Evolutionary conservation across 1,284 basidiomycete species (phyloP), one percentile per base, ranked within the genome.

Genomic region (Puccinia horiana): DNA sequence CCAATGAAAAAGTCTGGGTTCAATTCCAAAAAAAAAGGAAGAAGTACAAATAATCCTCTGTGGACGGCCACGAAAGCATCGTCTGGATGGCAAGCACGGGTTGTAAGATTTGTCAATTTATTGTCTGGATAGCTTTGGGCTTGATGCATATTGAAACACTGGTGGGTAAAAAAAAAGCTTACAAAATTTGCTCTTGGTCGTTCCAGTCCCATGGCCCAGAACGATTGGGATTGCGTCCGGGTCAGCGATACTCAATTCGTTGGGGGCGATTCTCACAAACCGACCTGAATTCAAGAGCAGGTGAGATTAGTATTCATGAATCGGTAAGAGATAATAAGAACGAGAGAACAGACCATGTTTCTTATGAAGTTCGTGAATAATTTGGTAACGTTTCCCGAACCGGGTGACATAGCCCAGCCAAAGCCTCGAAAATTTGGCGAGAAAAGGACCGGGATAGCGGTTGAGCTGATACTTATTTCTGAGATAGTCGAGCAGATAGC

Each of bases 181-280:
- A 84, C 83, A 81, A 83, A 88, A 82, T 88, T 95, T 23, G 95
- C 89, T 83, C 91, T 86, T 83, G 40, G 63, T 58, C 32, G 61
- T 79, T 23, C 77, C 65, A 40, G 61, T 14, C 84, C 85, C 47
- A 84, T 83, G 79, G 37, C 77, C 77, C 14, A 79, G 29, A 2
- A 79, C 77, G 65, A 69, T 49, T 8, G 90, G 90, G 32, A 95
- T 89, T 0, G 93, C 94, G 0, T 90, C 90, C 0, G 93, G 92
- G 85, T 94, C 92, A 26, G 93, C 91, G 81, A 96, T 90, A 3
- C 93, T 94, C 35, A 95, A 88, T 85, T 95, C 93, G 86, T 95
- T 94, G 0, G 94, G 94, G 0, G 93, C 93, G 82, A 96, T 88
- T 83, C 94, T 92, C n/a, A 95, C 92, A 78, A 94, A 89, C 1